Conservation (phyloP, 2,329 filamentous ascomycete species). For the Niveomyces coronatus region DNA sequence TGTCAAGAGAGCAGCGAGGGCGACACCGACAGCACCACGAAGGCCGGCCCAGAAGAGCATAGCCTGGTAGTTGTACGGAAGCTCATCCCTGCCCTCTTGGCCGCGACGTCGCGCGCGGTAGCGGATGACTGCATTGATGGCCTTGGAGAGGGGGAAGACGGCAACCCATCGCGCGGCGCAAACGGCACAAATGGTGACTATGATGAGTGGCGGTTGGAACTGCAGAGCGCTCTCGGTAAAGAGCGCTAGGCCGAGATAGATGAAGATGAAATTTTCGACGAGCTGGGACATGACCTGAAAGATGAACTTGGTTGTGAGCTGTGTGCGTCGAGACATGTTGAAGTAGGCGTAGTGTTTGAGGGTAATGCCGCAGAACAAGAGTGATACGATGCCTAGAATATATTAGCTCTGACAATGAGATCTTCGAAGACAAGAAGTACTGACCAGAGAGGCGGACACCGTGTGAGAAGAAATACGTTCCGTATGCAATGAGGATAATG, state of each 20-base stretch:
- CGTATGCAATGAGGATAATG: slow-evolving; percentile 87
- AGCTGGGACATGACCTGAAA: slow-evolving; percentile 92
- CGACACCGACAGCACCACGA: slow-evolving; percentile 90
- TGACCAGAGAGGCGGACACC: slow-evolving; percentile 90
- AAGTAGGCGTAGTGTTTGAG: slow-evolving; percentile 99
- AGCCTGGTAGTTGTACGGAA: slow-evolving; percentile 93
- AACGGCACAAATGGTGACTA: slow-evolving; percentile 84
- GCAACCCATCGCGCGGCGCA: slow-evolving; percentile 87
- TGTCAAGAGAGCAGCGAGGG: slow-evolving; percentile 76
- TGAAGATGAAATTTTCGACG: slow-evolving; percentile 99
- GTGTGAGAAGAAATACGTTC: slow-evolving; percentile 96
- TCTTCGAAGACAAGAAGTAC: slow-evolving; percentile 18
- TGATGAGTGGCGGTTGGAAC: slow-evolving; percentile 91
- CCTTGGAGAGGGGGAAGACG: slow-evolving; percentile 81
- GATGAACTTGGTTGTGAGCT: slow-evolving; percentile 94
- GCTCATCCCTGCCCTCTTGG: slow-evolving; percentile 66
- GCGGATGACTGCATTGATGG: slow-evolving; percentile 87
- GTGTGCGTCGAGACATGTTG: slow-evolving; percentile 97
- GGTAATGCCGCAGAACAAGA: slow-evolving; percentile 96
- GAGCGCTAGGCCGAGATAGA: slow-evolving; percentile 88
- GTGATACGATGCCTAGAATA: slow-evolving; percentile 73
- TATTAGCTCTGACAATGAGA: neutral
- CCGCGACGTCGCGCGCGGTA: slow-evolving; percentile 73
- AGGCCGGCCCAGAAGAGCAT: slow-evolving; percentile 99
- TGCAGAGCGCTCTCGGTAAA: slow-evolving; percentile 83